phyloP scores from a whole-genome alignment of 129 eudicot species.

The Mikania micrantha region DNA sequence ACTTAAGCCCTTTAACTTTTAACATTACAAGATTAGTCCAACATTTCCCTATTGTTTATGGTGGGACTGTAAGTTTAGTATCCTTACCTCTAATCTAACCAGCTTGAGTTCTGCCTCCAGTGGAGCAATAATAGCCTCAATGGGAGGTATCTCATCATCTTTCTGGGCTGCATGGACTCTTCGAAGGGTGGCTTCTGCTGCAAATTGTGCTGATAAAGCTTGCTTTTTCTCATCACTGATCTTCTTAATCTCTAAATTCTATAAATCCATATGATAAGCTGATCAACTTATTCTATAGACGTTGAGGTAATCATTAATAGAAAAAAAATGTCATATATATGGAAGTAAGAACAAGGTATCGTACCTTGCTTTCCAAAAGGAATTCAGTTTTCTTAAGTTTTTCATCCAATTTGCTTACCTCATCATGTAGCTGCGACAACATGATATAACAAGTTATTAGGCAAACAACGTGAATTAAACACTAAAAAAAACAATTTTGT shows the following conservation, averaged over 20 bases:
- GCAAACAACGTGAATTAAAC: not conserved
- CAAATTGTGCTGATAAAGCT: slow-evolving; percentile 87
- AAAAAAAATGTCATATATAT: not conserved
- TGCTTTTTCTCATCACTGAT: slow-evolving; percentile 77
- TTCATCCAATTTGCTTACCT: slow-evolving; percentile 63
- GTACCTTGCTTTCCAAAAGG: slow-evolving; percentile 83
- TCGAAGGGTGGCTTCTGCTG: slow-evolving; percentile 95
- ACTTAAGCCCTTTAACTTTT: no score
- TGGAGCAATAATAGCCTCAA: slow-evolving; percentile 89
- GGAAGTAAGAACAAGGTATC: not conserved
- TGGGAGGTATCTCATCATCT: slow-evolving; percentile 92
- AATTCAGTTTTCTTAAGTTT: slow-evolving; percentile 73
- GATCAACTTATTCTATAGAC: no score
- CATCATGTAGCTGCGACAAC: slow-evolving; percentile 53
- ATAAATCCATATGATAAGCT: not conserved
- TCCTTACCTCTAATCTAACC: slow-evolving; percentile 62
- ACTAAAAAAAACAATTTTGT: no score
- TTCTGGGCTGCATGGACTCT: slow-evolving; percentile 95
- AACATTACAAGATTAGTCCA: no score
- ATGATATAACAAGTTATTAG: not conserved
- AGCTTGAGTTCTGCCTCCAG: slow-evolving; percentile 89
- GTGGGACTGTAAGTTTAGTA: not conserved
- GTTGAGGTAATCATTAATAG: not conserved
- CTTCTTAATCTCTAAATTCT: slow-evolving; percentile 80
- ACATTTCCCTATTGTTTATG: no score